These are phyloP conservation scores for Dendrocalamus latiflorus DNA, from an alignment of 202 grass and related monocot species.

Conservation along the genomic window DNA sequence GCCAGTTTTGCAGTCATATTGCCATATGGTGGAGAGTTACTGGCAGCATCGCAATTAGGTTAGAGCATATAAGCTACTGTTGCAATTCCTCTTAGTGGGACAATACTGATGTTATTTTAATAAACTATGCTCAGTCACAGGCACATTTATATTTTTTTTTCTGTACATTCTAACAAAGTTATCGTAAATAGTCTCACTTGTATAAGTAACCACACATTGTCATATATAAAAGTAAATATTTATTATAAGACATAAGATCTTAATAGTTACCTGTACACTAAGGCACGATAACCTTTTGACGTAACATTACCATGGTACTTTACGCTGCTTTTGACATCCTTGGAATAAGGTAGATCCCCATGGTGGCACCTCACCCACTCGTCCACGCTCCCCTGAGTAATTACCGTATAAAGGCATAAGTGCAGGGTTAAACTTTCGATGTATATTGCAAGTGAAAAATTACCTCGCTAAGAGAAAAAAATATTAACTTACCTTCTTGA, in stretches of 20 bases:
- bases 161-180: not conserved
- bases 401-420: not conserved
- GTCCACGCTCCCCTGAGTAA: not conserved
- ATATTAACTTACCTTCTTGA: slow-evolving; percentile 26
- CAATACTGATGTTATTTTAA: not conserved
- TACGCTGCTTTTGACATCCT: slow-evolving; percentile 11
- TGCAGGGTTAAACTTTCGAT: not conserved
- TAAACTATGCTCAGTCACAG: not conserved
- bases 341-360: slow-evolving; percentile 9
- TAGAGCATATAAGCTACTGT: not conserved
- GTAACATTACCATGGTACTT: slow-evolving; percentile 24
- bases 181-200: not conserved
- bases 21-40: too few species aligned
- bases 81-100: not conserved
- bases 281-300: slow-evolving; percentile 20
- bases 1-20: too few species aligned
- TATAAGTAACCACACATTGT: not conserved
- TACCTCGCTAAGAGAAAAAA: not conserved
- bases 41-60: not conserved
- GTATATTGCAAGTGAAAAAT: not conserved
- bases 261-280: slow-evolving; percentile 25
- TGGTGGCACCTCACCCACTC: slow-evolving; percentile 9
- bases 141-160: not conserved
- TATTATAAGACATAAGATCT: not conserved
- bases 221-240: not conserved